Percentiles rank a stretch among this genome's conserved stretches.
These are phyloP conservation scores for Auricularia cornea DNA, from an alignment of 768 basidiomycete species.

Conservation along the genomic window DNA sequence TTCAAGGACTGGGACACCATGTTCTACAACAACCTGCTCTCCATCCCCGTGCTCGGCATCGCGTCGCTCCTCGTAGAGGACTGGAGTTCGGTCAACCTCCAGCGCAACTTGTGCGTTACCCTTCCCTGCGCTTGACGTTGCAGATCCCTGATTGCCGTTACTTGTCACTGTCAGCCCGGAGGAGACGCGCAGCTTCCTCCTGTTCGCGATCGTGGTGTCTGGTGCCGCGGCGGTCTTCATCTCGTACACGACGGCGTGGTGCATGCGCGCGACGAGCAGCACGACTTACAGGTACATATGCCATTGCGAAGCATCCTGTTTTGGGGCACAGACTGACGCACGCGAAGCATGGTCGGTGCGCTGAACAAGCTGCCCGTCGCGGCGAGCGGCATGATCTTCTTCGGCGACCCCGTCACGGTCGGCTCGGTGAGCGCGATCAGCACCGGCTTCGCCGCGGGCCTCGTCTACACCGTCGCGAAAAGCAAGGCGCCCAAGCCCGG, in stretches of 20 bases:
- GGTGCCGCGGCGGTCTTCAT: slow-evolving; percentile 98
- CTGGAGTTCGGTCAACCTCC: slow-evolving; percentile 74
- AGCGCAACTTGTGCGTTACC: slow-evolving; percentile 76
- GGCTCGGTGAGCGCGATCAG: slow-evolving; percentile 84
- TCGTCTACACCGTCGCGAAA: slow-evolving; percentile 91
- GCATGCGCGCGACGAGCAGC: slow-evolving; percentile 88
- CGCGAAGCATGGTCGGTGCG: slow-evolving; percentile 84
- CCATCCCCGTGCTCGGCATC: slow-evolving; percentile 79
- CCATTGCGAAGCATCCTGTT: no score
- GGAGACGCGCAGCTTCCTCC: slow-evolving; percentile 65
- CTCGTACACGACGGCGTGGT: slow-evolving; percentile 98
- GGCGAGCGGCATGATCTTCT: slow-evolving; percentile 97
- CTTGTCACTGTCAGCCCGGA: slow-evolving; percentile 54
- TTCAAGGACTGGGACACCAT: slow-evolving; percentile 99
- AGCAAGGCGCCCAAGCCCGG: slow-evolving; percentile 83
- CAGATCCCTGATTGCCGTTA: slow-evolving; percentile 4
- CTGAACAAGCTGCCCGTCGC: slow-evolving; percentile 97
- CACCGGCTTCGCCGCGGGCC: slow-evolving; percentile 84
- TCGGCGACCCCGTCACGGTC: slow-evolving; percentile 80
- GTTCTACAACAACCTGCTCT: slow-evolving; percentile 97
- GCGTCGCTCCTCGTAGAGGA: slow-evolving; percentile 83
- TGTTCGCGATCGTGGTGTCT: slow-evolving; percentile 88
- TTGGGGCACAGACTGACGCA: not conserved
- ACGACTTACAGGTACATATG: slow-evolving; percentile 85
- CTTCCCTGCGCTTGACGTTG: not conserved